These are phyloP conservation scores for Ceratocystis huliohia DNA, from an alignment of 2,329 filamentous ascomycete species.

Conservation along the genomic window DNA sequence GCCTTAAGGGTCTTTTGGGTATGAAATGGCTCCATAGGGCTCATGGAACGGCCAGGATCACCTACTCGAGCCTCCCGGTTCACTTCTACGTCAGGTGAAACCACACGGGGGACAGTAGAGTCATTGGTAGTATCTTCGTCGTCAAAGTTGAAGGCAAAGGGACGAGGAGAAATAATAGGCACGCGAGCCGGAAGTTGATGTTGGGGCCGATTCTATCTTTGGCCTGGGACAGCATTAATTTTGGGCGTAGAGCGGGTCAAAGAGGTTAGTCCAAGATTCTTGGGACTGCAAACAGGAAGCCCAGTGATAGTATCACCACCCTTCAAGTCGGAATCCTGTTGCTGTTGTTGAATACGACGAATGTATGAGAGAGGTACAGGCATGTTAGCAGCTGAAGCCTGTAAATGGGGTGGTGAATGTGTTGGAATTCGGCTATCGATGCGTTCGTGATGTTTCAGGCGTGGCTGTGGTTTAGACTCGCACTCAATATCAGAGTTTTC, in stretches of 20 bases:
- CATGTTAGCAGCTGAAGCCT: constrained; percentile 1
- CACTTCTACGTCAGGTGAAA: not conserved
- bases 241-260: constrained; percentile 11
- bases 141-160: constrained; percentile 11
- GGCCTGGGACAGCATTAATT: constrained; percentile 13
- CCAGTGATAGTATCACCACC: not conserved
- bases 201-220: constrained; percentile 21
- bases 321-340: not conserved
- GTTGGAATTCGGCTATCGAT: not conserved
- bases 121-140: not conserved
- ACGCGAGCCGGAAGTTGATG: constrained; percentile 10
- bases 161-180: constrained; percentile 2
- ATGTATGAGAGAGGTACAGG: constrained; percentile 17
- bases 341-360: constrained; percentile 8
- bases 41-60: not conserved
- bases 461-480: not conserved
- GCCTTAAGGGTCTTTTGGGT: not conserved
- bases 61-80: not conserved
- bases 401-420: not conserved
- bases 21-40: not conserved
- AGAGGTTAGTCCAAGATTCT: not conserved
- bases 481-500: constrained; percentile 6
- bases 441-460: not conserved
- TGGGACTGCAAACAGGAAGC: not conserved
- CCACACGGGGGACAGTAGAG: not conserved